Conservation (phyloP, 129 eudicot genomes). For the Chrysanthemum seticuspe region DNA sequence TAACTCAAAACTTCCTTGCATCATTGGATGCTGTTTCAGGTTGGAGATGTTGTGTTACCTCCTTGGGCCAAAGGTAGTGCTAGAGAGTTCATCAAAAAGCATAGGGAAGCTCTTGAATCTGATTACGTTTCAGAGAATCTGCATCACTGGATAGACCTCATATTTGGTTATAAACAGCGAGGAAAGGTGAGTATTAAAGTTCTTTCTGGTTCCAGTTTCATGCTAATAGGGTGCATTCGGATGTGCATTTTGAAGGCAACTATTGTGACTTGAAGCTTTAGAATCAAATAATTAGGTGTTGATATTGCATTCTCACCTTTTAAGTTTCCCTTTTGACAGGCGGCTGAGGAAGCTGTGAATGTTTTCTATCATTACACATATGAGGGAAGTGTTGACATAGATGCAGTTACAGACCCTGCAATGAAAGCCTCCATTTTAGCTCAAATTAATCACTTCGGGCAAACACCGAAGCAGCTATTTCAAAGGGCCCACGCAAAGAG, state of each 20-base stretch:
- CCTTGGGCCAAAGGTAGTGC: constrained; percentile 99
- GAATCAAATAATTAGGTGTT: background rate
- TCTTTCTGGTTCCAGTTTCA: background rate
- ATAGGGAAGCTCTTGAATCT: constrained; percentile 93
- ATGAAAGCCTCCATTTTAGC: constrained; percentile 99
- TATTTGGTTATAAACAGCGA: constrained; percentile 83
- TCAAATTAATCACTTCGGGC: constrained; percentile 97
- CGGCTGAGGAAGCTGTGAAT: constrained; percentile 93
- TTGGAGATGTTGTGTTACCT: constrained; percentile 88
- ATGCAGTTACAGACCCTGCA: constrained; percentile 90
- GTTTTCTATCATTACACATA: constrained; percentile 96
- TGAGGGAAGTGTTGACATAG: constrained; percentile 94
- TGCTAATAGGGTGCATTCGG: background rate
- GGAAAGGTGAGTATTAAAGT: constrained; percentile 59
- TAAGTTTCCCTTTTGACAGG: constrained; percentile 40
- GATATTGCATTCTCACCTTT: background rate
- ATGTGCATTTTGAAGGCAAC: background rate
- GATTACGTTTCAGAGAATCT: constrained; percentile 86
- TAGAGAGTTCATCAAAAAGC: constrained; percentile 92
- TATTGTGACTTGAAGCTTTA: background rate
- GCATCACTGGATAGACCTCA: constrained; percentile 97
- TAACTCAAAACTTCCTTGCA: background rate
- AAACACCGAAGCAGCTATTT: constrained; percentile 90
- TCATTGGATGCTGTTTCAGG: constrained; percentile 46
- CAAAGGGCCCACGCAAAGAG: constrained; percentile 81